Percentiles rank a stretch among this genome's conserved stretches.
Conservation (phyloP, 176 grass and related monocot species). For the Dactylis glomerata region DNA sequence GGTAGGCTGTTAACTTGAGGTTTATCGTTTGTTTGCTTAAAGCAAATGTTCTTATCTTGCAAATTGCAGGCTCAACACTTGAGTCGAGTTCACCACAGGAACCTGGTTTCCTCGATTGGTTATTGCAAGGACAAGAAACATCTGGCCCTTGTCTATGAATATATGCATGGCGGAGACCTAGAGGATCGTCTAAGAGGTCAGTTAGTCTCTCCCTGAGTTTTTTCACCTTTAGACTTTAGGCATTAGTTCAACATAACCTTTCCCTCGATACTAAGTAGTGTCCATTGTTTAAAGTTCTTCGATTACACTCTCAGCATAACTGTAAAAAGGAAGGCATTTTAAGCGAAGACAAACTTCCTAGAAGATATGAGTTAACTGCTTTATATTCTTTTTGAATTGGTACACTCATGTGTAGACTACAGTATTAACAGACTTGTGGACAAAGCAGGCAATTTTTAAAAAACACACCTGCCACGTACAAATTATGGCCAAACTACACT, state of each 20-base stretch:
- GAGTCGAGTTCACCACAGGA: constrained; percentile 67
- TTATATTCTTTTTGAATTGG: not conserved
- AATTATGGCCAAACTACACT: not conserved
- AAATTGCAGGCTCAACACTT: constrained; percentile 54
- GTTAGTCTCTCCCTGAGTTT: too few relatives aligned
- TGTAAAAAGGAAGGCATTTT: not conserved
- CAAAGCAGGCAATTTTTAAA: not conserved
- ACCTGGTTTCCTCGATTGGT: constrained; percentile 66
- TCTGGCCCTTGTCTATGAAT: constrained; percentile 57
- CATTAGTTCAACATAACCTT: not conserved
- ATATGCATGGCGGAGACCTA: constrained; percentile 46
- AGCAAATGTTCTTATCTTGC: not conserved
- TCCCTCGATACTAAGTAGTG: not conserved
- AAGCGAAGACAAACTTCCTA: not conserved
- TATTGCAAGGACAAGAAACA: constrained; percentile 66
- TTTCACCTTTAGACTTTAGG: not conserved
- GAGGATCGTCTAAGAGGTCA: constrained; percentile 36
- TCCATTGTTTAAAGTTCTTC: not conserved
- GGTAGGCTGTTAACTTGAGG: constrained; percentile 34
- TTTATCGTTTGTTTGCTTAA: not conserved
- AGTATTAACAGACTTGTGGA: not conserved
- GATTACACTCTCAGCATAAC: not conserved
- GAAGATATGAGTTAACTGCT: not conserved
- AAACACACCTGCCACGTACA: not conserved
- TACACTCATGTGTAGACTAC: not conserved